Evolutionary conservation across 805 yeast species (phyloP), one percentile per base, ranked within the genome.

Genomic region (Wickerhamomyces mucosus): DNA sequence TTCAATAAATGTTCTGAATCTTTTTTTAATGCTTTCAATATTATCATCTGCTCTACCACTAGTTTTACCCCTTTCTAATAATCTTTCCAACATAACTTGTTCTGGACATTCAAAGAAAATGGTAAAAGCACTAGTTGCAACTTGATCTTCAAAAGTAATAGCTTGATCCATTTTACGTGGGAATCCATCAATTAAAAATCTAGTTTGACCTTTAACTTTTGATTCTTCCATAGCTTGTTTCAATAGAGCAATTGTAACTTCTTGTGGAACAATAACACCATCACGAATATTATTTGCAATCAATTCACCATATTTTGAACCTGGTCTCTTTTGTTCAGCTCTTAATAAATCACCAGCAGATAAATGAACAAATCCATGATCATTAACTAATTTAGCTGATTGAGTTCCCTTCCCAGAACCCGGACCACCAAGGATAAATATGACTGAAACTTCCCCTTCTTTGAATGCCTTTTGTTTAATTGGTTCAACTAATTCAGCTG

Each of bases 81-180:
- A 67, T 55, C 98, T 76, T 42, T 71, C 60, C 43, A 86, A 65
- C 96, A 89, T 88, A 33, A 84, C 81, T 25, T 60, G 51, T 55
- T 81, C 92, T 1, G 89, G 83, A 55, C 94, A 82, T 42, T 81
- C 86, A 49, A 82, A 82, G 58, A 78, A 82, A 26, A 82, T 61
- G 2, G 82, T 75, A 57, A 79, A 72, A 17, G 74, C 64, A 40
- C 83, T 78, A 55, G 67, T 78, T 48, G 75, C 92, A 46, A 76
- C 66, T 51, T 73, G 63, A 24, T 80, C 74, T 60, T 89, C 97
- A 54, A 89, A 89, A n/a, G 89, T 81, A 25, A 80, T 37, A 1
- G 97, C 97, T 63, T 89, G 98, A 59, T 92, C 97, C 96, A 92
- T 89, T 55, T 88, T 85, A 55, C 97, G 73, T 29, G 98, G 98